Percentiles rank a stretch among this genome's conserved stretches.
These are phyloP conservation scores for Phialocephala subalpina DNA, from an alignment of 2,329 filamentous ascomycete genomes.

Conservation along the genomic window DNA sequence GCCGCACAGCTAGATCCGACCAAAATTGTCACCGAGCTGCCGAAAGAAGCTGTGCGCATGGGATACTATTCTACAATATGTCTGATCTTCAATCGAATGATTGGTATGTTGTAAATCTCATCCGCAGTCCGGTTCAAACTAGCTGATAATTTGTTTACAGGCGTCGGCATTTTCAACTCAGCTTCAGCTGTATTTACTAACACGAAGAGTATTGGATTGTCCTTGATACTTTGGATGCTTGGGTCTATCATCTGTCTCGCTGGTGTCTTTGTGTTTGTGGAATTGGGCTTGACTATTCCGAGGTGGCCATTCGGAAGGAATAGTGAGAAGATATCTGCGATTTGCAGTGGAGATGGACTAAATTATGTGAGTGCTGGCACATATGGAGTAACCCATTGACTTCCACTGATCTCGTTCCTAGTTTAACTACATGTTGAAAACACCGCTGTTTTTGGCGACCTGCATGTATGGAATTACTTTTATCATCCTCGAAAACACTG, in stretches of 20 bases:
- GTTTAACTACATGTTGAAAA: slow-evolving; percentile 53
- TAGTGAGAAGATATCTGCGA: slow-evolving; percentile 52
- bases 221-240: slow-evolving; percentile 61
- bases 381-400: neutral
- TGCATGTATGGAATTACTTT: slow-evolving; percentile 50
- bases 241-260: slow-evolving; percentile 46
- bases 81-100: slow-evolving; percentile 29
- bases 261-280: slow-evolving; percentile 46
- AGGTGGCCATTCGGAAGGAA: slow-evolving; percentile 48
- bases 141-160: slow-evolving; percentile 17
- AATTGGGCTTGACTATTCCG: slow-evolving; percentile 57
- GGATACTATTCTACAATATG: slow-evolving; percentile 31
- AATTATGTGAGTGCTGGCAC: slow-evolving; percentile 49
- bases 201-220: slow-evolving; percentile 60
- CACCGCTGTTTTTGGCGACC: slow-evolving; percentile 47
- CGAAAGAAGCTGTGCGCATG: slow-evolving; percentile 28
- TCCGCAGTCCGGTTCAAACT: neutral
- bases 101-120: slow-evolving; percentile 10
- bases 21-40: slow-evolving; percentile 27
- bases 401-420: slow-evolving; percentile 3
- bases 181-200: slow-evolving; percentile 60
- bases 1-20: slow-evolving; percentile 9
- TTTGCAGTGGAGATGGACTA: slow-evolving; percentile 54
- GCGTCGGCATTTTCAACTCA: slow-evolving; percentile 44
- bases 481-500: slow-evolving; percentile 55